Evolutionary conservation across 148 eudicot species (phyloP), one percentile per base, ranked within the genome.

Genomic region (Amaranthus palmeri): DNA sequence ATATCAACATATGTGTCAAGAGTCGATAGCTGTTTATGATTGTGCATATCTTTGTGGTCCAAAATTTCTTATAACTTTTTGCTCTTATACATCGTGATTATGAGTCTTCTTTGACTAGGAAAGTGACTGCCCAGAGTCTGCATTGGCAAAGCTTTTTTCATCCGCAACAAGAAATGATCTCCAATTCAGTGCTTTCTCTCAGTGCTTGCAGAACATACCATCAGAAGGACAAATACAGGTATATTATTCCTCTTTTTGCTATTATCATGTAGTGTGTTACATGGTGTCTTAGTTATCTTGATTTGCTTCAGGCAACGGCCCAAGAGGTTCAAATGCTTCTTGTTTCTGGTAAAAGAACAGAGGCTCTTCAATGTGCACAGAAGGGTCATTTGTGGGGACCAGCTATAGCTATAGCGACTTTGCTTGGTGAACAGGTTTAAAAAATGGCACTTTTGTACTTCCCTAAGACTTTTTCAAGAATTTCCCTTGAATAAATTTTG

Each of bases 361-460:
- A 92, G 77, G 97, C 97, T 41, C 69, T 92, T 50, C 90, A 80
- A 59, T 78, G 89, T 82, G 97, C 97, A 72, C 90, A 83, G 55
- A 86, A 85, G 77, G 96, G 93, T 76, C 96, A 92, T 69, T 67
- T 90, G 54, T 92, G 97, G 97, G 92, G 93, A 25, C 85, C 83
- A 72, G 97, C 97, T 61, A 85, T 92, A 77, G 85, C 88, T 41
- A 88, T 92, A 84, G 97, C 97, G 55, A 85, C 88, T 43, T 87
- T 90, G 78, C 90, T 92, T 65, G 96, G 97, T 46, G 87, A 92
- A 65, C 88, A 88, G 92, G 97, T 90, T 71, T 72, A 54, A 62
- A 36, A 12, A 1, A n/a, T 45, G n/a, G n/a, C 41, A 68, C 7
- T 9, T 59, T 47, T 14, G 66, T 48, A 8, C 7, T 55, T 41